These are phyloP conservation scores for Heliocybe sulcata DNA, from an alignment of 1,284 basidiomycete species.

Conservation along the genomic window DNA sequence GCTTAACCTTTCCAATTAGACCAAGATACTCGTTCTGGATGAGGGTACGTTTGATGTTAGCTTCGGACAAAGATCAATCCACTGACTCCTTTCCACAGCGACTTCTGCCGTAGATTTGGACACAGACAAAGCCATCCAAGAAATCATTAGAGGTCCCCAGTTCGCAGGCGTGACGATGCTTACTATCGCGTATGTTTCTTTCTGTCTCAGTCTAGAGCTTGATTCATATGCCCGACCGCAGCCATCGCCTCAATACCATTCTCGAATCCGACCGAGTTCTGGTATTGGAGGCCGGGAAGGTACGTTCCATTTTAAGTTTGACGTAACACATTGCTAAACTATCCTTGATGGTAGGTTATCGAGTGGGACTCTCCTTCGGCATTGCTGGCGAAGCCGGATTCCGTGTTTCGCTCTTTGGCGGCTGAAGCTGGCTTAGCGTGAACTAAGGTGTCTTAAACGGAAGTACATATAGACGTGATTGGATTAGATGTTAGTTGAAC, in stretches of 20 bases:
- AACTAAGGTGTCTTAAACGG: no score
- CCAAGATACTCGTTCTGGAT: slow-evolving; percentile 86
- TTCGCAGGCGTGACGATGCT: slow-evolving; percentile 74
- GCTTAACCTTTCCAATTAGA: slow-evolving; percentile 25
- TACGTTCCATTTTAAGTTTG: slow-evolving; percentile 22
- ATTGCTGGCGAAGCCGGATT: slow-evolving; percentile 51
- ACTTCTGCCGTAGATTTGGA: slow-evolving; percentile 86
- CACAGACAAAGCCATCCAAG: slow-evolving; percentile 82
- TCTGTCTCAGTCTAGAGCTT: neutral
- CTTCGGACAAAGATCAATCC: neutral
- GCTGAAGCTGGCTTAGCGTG: slow-evolving; percentile 45
- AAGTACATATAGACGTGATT: neutral
- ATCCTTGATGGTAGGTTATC: slow-evolving; percentile 31
- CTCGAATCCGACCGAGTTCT: slow-evolving; percentile 81
- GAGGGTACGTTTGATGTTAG: slow-evolving; percentile 51
- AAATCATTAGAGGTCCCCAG: slow-evolving; percentile 67
- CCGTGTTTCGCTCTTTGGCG: slow-evolving; percentile 49
- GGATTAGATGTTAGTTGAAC: no score
- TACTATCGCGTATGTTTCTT: slow-evolving; percentile 62
- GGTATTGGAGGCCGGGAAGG: slow-evolving; percentile 75
- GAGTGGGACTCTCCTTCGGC: slow-evolving; percentile 70
- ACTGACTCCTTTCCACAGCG: slow-evolving; percentile 29
- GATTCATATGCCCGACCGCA: slow-evolving; percentile 18
- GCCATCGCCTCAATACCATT: slow-evolving; percentile 88
- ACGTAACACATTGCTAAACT: neutral